Base-by-base conservation (phyloP, 1,284 basidiomycete genomes). In the Trichosporon sp. region DNA sequence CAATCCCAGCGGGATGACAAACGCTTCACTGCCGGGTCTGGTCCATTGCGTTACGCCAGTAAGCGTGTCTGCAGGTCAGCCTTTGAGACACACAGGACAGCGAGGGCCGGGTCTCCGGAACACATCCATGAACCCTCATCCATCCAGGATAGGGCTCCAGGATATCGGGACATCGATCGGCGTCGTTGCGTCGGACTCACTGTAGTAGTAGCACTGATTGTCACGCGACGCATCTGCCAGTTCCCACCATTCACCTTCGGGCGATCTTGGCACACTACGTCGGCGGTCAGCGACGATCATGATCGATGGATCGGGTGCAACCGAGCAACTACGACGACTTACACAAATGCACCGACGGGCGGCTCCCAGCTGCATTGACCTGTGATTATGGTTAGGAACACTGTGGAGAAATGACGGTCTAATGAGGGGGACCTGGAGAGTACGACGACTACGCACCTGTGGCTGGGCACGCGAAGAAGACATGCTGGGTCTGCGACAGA, bases 211-310 rank as follows among this genome's bases (percentile, higher is more conserved):
- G 12, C 92, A 90, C 70, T 94, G 85, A 46, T 91, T 91, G 68
- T 89, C 90, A 51, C 91, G 87, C 38, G 89, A 87, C 46, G 92
- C 90, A 82, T 96, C 94, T 59, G 88, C 87, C 74, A 97, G 87
- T 83, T 97, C 94, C 93, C 94, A 96, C 94, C 94, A 98, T 81
- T 96, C 93, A 64, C 95, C 95, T 40, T 92, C 90, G 2, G 89
- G 87, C 72, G 87, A 91, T 6, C 92, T 91, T 31, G 94, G 95
- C 43, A 98, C 85, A 63, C 91, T 92, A 66, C 37, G 51, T 14
- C 6, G 32, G 5, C 1, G 12, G 64, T 71, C 51, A 73, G 67
- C 43, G 59, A 63, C n/a, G 32, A 63, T 63, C 59, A 63, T 63
- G 65, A 43, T 65, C 48, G 31, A 43, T 70, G 16, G 43, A 59